These are phyloP conservation scores for Pseudocercospora cruenta DNA, from an alignment of 2,329 filamentous ascomycete species.

Conservation along the genomic window DNA sequence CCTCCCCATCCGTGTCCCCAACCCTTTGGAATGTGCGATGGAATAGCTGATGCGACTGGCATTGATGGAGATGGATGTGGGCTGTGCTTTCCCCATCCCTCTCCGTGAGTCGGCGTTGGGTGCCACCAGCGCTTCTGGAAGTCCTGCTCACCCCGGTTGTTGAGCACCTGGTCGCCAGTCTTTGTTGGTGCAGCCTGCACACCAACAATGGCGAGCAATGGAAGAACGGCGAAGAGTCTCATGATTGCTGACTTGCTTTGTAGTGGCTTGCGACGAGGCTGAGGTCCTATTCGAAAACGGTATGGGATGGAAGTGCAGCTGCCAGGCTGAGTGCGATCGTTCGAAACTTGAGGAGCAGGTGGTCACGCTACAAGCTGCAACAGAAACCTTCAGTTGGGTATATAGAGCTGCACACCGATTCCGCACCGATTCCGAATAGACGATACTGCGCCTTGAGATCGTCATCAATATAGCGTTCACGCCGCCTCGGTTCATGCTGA, in stretches of 20 bases:
- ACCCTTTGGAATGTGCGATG: neutral
- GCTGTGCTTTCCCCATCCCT: neutral
- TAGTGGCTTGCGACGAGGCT: neutral
- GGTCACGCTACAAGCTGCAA: neutral
- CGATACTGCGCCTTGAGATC: neutral
- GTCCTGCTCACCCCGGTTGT: neutral
- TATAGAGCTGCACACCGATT: neutral
- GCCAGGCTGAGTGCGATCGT: neutral
- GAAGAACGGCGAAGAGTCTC: slow-evolving; percentile 1
- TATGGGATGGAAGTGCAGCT: neutral
- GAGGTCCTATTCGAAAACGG: neutral
- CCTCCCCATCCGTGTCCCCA: neutral
- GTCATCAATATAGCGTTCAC: slow-evolving; percentile 5
- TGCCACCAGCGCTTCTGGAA: slow-evolving; percentile 1
- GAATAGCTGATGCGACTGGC: neutral
- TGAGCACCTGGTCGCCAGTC: neutral
- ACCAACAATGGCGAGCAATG: neutral
- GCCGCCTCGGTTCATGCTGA: neutral
- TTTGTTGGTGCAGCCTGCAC: neutral
- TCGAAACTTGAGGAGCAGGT: neutral
- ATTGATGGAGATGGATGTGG: neutral
- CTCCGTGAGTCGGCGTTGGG: neutral
- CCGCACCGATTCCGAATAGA: neutral
- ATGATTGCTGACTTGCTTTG: slow-evolving; percentile 1
- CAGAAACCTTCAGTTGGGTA: neutral